These are phyloP conservation scores for Phytophthora cactorum DNA, from an alignment of 352 stramenopile species.

Conservation along the genomic window DNA sequence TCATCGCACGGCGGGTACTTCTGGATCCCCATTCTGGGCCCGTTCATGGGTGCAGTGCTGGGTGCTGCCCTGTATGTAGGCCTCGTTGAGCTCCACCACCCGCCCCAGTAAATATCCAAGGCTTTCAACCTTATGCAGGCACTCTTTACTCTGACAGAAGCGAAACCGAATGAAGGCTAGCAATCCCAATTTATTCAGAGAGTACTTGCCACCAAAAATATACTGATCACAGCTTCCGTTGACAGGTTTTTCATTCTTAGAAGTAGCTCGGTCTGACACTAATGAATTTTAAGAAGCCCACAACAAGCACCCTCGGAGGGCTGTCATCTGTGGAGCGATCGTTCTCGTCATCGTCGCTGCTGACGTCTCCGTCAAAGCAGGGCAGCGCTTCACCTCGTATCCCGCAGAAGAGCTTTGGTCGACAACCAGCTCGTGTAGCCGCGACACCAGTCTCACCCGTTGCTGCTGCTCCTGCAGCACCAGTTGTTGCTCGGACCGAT, in stretches of 20 bases:
- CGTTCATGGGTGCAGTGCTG: slow-evolving; percentile 68
- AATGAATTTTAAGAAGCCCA: slow-evolving; percentile 11
- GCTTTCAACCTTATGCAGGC: neutral
- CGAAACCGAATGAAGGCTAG: slow-evolving; percentile 31
- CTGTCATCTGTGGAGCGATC: slow-evolving; percentile 18
- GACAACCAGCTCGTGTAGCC: slow-evolving; percentile 18
- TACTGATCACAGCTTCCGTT: slow-evolving; percentile 5
- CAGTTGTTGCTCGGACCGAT: neutral
- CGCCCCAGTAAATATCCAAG: slow-evolving; percentile 35
- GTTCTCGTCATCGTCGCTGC: slow-evolving; percentile 24
- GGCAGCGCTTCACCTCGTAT: slow-evolving; percentile 6
- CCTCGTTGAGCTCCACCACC: slow-evolving; percentile 69
- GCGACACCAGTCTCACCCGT: slow-evolving; percentile 10
- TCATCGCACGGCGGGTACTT: slow-evolving; percentile 66
- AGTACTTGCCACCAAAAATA: slow-evolving; percentile 17
- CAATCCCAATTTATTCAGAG: slow-evolving; percentile 27
- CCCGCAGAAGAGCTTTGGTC: slow-evolving; percentile 33
- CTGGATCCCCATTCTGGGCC: slow-evolving; percentile 76
- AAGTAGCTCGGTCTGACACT: neutral
- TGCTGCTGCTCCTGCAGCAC: neutral
- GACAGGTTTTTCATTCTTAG: neutral
- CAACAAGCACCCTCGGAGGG: neutral
- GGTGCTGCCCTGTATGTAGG: slow-evolving; percentile 72
- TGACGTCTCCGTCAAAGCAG: slow-evolving; percentile 13
- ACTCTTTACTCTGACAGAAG: neutral